Conservation (phyloP, 2,329 filamentous ascomycete genomes). For the Falciphora oryzae region DNA sequence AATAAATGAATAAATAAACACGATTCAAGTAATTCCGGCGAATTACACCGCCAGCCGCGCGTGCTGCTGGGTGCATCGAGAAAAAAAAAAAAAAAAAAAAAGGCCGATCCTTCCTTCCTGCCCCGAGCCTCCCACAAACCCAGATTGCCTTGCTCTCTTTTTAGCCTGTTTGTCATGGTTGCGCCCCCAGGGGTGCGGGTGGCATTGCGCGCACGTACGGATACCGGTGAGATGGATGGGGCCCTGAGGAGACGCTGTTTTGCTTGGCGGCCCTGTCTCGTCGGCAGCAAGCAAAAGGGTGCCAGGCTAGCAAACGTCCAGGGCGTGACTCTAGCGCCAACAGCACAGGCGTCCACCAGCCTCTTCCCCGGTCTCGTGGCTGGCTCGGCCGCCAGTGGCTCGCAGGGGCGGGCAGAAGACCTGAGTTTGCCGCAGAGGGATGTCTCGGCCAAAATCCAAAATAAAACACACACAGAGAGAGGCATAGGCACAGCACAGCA, state of each 20-base stretch:
- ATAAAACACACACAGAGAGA: neutral
- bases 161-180: neutral
- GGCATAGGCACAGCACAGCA: neutral
- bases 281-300: neutral
- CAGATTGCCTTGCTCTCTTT: neutral
- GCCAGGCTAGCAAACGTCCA: neutral
- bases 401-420: no score
- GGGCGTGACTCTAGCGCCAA: neutral
- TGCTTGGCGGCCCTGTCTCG: neutral
- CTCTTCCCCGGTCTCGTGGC: neutral
- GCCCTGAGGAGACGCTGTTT: neutral
- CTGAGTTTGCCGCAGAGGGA: no score
- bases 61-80: neutral
- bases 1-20: neutral
- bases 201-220: neutral
- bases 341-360: neutral
- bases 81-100: no score
- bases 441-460: neutral
- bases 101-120: neutral
- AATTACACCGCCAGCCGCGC: neutral
- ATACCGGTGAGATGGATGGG: neutral
- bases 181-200: neutral
- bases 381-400: neutral
- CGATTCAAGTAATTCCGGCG: neutral
- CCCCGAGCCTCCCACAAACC: no score